Conservation (phyloP, 495 filamentous ascomycete genomes). For the Endocarpon pusillum region DNA sequence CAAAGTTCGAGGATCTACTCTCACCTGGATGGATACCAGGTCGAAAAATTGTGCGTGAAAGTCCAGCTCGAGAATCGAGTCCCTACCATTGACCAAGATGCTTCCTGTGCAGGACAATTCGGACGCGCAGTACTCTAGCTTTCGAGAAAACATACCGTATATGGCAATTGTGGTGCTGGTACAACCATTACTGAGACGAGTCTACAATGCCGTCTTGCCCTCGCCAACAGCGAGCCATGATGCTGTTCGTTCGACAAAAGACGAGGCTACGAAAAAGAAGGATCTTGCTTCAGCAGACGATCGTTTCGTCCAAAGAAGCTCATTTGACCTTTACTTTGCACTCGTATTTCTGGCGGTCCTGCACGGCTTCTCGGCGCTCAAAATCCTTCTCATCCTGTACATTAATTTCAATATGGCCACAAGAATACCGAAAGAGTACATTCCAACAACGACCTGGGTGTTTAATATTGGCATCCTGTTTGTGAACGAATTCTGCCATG, state of each 20-base stretch:
- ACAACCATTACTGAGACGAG: slow-evolving; percentile 60
- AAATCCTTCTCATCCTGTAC: slow-evolving; percentile 63
- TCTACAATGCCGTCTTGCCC: slow-evolving; percentile 36
- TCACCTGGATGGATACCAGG: slow-evolving; percentile 87
- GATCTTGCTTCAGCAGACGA: slow-evolving; percentile 30
- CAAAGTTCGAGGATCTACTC: slow-evolving; percentile 51
- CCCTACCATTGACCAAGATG: background rate
- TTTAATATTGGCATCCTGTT: slow-evolving; percentile 83
- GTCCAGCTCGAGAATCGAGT: too few relatives aligned
- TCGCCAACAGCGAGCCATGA: too few relatives aligned
- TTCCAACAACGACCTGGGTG: slow-evolving; percentile 71
- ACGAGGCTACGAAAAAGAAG: slow-evolving; percentile 7
- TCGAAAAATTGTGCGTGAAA: slow-evolving; percentile 62
- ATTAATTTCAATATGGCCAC: slow-evolving; percentile 70
- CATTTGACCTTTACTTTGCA: slow-evolving; percentile 75
- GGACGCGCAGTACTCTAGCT: slow-evolving; percentile 73
- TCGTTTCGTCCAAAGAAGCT: slow-evolving; percentile 55
- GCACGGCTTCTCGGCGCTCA: slow-evolving; percentile 71
- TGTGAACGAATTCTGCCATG: slow-evolving; percentile 67
- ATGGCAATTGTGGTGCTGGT: slow-evolving; percentile 50
- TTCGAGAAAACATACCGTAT: slow-evolving; percentile 74
- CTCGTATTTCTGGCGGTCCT: slow-evolving; percentile 57
- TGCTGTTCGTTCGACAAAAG: background rate
- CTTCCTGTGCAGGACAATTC: slow-evolving; percentile 53
- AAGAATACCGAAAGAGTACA: slow-evolving; percentile 41